Evolutionary conservation across 169 alveolate genomes (phyloP).

Genomic region (Plasmodium sp.): DNA sequence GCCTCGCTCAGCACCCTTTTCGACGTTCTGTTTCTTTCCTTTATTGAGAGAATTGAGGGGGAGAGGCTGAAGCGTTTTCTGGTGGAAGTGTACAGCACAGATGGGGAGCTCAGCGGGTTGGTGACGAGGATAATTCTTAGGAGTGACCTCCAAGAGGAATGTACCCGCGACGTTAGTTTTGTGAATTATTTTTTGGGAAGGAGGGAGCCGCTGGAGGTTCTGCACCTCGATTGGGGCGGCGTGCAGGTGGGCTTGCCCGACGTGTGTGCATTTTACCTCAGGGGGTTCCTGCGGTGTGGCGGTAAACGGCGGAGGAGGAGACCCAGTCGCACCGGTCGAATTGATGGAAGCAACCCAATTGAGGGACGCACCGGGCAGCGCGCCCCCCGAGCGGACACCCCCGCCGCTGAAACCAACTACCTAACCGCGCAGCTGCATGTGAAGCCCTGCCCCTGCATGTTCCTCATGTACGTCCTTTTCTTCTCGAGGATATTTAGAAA

Average conservation of each 20-base stretch:
- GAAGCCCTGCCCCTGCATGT: conserved; percentile 64
- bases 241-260: not conserved
- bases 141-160: not conserved
- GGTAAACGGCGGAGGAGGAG: not conserved
- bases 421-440: not conserved
- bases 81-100: not conserved
- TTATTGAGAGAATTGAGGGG: not conserved
- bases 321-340: not conserved
- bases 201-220: not conserved
- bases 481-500: conserved; percentile 41
- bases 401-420: not conserved
- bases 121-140: conserved; percentile 18
- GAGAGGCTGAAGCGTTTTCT: not conserved
- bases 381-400: not conserved
- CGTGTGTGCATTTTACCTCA: conserved; percentile 31
- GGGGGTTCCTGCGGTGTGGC: not conserved
- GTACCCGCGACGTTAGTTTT: not conserved
- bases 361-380: not conserved
- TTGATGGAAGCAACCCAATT: no score
- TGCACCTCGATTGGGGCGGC: not conserved
- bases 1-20: conserved; percentile 3
- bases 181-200: conserved; percentile 51
- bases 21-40: conserved; percentile 46
- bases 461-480: conserved; percentile 42
- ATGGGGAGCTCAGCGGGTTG: not conserved